Evolutionary conservation across 1,284 basidiomycete genomes (phyloP), one percentile per base, ranked within the genome.

Genomic region (Austroboletus niveus): DNA sequence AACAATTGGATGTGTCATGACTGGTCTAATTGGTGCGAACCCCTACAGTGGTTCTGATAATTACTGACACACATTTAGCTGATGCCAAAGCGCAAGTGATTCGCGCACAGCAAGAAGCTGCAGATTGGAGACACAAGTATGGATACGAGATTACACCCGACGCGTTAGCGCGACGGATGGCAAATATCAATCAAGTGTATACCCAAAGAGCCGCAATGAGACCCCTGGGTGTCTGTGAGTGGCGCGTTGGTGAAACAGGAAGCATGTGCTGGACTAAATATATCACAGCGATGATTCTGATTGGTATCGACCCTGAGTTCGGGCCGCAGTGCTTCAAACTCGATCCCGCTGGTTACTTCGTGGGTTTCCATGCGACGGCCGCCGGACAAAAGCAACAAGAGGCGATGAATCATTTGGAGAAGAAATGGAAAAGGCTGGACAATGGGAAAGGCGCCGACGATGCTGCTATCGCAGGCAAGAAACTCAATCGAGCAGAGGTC

Each of bases 181-280:
- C 97, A 36, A 98, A 98, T 72, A 94, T 99, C 73, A 99, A 99
- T 72, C 97, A 99, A 74, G 96, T 99, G 2, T 97, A 98, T 74
- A 99, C 96, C 1, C 96, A 98, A 73, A 83, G 92, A 56, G 97
- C 97, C 0, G 97, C 86, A 42, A 99, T 99, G 94, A 83, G 97
- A 48, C 97, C 97, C 6, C 77, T 98, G 30, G 97, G 97, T 44
- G 97, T 99, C 56, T 86, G 94, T 95, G 63, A 61, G 88, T 72
- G 2, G 24, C 35, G 45, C 20, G 49, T 44, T 14, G 41, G 35
- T 49, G 12, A 5, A 8, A 31, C 17, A 7, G 14, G 20, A 40
- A 20, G 24, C 15, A 34, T 36, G 11, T 44, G 48, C 49, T 56
- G 42, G 54, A 29, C 27, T 57, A 22, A 31, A 42, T 27, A 47